Percentiles rank a stretch among this genome's conserved stretches.
Evolutionary conservation across 192 early-diverging fungal genomes (phyloP).

Genomic region (Umbelopsis isabellina): DNA sequence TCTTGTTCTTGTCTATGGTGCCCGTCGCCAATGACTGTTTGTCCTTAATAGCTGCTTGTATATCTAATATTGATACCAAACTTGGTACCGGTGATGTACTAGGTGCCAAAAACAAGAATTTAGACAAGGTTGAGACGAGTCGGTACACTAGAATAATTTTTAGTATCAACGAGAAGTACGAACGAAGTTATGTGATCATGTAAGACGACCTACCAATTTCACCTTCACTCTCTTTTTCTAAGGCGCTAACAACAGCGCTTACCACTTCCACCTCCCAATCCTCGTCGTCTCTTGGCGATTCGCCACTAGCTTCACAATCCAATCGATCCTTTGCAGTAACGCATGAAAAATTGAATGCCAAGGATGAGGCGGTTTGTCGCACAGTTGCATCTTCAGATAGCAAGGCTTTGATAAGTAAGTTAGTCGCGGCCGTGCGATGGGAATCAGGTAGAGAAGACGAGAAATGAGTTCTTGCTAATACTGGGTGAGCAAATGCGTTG

Average conservation of each 20-base stretch:
- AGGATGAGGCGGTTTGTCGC: slow-evolving; percentile 63
- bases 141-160: slow-evolving; percentile 26
- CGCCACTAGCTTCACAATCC: slow-evolving; percentile 28
- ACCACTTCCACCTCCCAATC: slow-evolving; percentile 74
- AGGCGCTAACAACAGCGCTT: slow-evolving; percentile 62
- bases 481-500: slow-evolving; percentile 57
- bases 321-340: slow-evolving; percentile 51
- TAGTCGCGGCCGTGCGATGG: slow-evolving; percentile 57
- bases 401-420: slow-evolving; percentile 63
- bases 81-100: slow-evolving; percentile 4
- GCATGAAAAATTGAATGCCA: slow-evolving; percentile 70
- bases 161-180: background rate
- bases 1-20: background rate
- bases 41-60: slow-evolving; percentile 6
- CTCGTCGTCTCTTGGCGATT: slow-evolving; percentile 53
- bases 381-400: slow-evolving; percentile 56
- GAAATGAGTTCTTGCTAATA: slow-evolving; percentile 37
- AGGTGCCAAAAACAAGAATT: slow-evolving; percentile 37
- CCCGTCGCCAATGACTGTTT: background rate
- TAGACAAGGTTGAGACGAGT: slow-evolving; percentile 30
- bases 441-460: slow-evolving; percentile 43
- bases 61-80: slow-evolving; percentile 32
- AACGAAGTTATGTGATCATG: background rate
- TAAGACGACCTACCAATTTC: slow-evolving; percentile 53
- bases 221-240: slow-evolving; percentile 61